Base-by-base conservation (phyloP, 345 rosid genomes). In the Melaleuca alternifolia region DNA sequence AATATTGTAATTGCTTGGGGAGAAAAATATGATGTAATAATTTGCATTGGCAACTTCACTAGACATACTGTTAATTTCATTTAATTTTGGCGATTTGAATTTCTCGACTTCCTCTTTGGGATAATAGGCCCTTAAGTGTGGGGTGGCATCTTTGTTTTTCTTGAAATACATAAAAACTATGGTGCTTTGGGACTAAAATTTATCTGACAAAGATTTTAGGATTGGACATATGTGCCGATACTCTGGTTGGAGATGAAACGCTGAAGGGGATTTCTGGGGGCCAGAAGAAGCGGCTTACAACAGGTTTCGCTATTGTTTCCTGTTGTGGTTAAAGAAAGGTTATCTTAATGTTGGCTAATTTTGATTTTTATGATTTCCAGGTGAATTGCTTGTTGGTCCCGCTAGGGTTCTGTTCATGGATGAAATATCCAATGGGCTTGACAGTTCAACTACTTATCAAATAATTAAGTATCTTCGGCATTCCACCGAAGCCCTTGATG, bases 231-330 rank as follows among this genome's bases (percentile, higher is more conserved):
- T 97, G 99, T 86, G 93, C 98, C 65, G 98, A 97, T 94, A 96
- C 99, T 85, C 88, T 95, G 89, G 99, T 93, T n/a, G 99, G 99
- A 87, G 98, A 96, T 89, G 99, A 97, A 93, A 95, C 96, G 98
- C 94, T 95, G 71, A 97, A 96, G 94, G 99, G 99, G 87, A 97
- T 97, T 65, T 97, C 99, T 23, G 99, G 99, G 84, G 99, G 99
- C 8, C 99, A 97, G 91, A 97, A 96, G 95, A 97, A 95, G 93
- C 94, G 99, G 81, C 99, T 97, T 23, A 95, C 99, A 62, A 96
- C 99, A 92, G 99, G 99, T 97, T 50, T 53, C 79, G 52, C 41
- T 59, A 56, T 50, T 62, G 24, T 86, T 88, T 57, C 77, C 24
- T 23, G 48, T 71, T 54, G 53, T 77, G 46, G 26, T 54, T 84